A percentile compares a stretch with the other conserved stretches of the same genome.
Evolutionary conservation across 257 asterid species (phyloP).

Genomic region (Ehretia macrophylla): DNA sequence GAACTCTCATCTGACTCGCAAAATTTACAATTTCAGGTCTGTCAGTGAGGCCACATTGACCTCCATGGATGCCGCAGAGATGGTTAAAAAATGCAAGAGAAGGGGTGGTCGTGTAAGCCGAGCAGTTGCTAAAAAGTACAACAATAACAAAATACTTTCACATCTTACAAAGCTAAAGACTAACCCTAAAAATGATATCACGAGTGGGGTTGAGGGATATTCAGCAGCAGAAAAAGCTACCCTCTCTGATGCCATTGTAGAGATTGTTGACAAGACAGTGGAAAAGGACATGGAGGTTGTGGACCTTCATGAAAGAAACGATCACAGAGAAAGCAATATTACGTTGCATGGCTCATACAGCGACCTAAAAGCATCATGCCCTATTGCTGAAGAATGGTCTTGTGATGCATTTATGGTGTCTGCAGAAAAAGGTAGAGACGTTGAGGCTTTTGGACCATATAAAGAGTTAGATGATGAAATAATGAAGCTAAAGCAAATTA

Average conservation of each 20-base stretch:
- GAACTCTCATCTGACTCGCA: slow-evolving; percentile 56
- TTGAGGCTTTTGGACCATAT: slow-evolving; percentile 14
- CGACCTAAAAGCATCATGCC: slow-evolving; percentile 1
- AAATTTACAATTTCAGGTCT: slow-evolving; percentile 35
- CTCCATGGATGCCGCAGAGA: slow-evolving; percentile 23
- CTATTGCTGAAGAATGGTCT: neutral
- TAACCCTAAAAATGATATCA: neutral
- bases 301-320: neutral
- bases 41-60: slow-evolving; percentile 13
- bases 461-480: slow-evolving; percentile 24
- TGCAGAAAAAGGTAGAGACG: slow-evolving; percentile 12
- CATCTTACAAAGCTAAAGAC: neutral
- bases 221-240: neutral
- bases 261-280: neutral
- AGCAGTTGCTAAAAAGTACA: slow-evolving; percentile 23
- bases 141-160: neutral
- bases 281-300: slow-evolving; percentile 4
- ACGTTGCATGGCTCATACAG: slow-evolving; percentile 3
- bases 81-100: slow-evolving; percentile 15
- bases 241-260: no score
- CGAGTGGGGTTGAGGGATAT: neutral
- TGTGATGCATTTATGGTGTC: slow-evolving; percentile 3
- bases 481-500: slow-evolving; percentile 17
- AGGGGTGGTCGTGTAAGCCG: slow-evolving; percentile 30
- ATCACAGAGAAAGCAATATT: neutral